Evolutionary conservation across 2,329 filamentous ascomycete genomes (phyloP).

Genomic region (Xylariaceae sp.): DNA sequence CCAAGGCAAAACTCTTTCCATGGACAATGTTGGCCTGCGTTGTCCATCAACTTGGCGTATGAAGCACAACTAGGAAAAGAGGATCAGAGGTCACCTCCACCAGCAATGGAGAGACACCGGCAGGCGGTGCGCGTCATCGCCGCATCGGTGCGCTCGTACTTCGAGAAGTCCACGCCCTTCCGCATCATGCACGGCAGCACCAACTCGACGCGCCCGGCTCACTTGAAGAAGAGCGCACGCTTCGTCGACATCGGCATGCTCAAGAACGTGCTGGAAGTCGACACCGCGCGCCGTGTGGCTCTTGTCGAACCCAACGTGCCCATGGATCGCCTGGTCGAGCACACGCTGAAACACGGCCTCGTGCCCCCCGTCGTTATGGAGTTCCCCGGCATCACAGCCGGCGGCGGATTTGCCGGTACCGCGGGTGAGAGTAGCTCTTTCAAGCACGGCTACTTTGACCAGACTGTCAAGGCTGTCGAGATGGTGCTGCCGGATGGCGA

Average conservation of each 20-base stretch:
- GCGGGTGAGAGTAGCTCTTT: conserved; percentile 67
- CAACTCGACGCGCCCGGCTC: conserved; percentile 62
- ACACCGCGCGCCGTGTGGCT: conserved; percentile 50
- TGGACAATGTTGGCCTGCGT: too few relatives aligned
- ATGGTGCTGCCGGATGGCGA: conserved; percentile 65
- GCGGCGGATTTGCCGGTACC: conserved; percentile 66
- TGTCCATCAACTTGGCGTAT: too few relatives aligned
- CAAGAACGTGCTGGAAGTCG: conserved; percentile 58
- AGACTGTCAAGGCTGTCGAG: conserved; percentile 58
- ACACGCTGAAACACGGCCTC: conserved; percentile 59
- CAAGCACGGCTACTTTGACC: conserved; percentile 66
- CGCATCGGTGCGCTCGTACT: conserved; percentile 43
- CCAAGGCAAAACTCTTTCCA: too few relatives aligned
- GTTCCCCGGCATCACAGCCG: conserved; percentile 69
- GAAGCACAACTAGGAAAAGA: too few relatives aligned
- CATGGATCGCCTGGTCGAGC: conserved; percentile 65
- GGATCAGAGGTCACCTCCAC: neutral
- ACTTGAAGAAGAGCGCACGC: conserved; percentile 34
- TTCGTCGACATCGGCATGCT: conserved; percentile 63
- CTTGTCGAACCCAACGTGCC: conserved; percentile 71
- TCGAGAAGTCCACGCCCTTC: conserved; percentile 52
- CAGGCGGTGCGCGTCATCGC: conserved; percentile 45
- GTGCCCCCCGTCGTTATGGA: conserved; percentile 71
- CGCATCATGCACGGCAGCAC: conserved; percentile 74
- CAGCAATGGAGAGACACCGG: conserved; percentile 46